Evolutionary conservation across 2,329 filamentous ascomycete genomes (phyloP).

Genomic region (Xylaria digitata): DNA sequence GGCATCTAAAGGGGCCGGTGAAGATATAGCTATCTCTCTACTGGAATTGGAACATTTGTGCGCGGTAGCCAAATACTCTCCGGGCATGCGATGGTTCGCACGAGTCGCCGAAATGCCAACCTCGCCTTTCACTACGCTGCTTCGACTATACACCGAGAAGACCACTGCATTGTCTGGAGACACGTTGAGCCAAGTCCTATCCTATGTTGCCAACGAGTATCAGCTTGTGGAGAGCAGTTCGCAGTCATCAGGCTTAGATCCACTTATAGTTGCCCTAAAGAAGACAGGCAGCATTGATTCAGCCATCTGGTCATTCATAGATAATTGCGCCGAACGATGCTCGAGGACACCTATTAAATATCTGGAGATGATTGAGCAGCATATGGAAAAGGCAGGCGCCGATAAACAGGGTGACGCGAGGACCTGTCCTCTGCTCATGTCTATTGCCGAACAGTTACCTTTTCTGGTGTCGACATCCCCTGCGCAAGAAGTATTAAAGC

Average conservation of each 20-base stretch:
- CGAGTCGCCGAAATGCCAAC: conserved; percentile 72
- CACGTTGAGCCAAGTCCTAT: conserved; percentile 67
- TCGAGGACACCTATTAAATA: conserved; percentile 84
- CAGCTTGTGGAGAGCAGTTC: conserved; percentile 69
- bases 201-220: conserved; percentile 71
- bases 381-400: conserved; percentile 48
- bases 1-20: conserved; percentile 60
- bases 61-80: conserved; percentile 81
- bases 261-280: conserved; percentile 57
- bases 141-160: conserved; percentile 67
- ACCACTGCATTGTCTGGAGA: conserved; percentile 60
- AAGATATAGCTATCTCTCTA: conserved; percentile 66
- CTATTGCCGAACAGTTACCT: conserved; percentile 81
- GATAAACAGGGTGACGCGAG: conserved; percentile 46
- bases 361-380: conserved; percentile 71
- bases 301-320: conserved; percentile 75
- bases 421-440: conserved; percentile 73
- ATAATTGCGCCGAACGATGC: conserved; percentile 83
- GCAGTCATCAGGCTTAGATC: conserved; percentile 57
- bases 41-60: conserved; percentile 86
- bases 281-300: conserved; percentile 47
- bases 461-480: conserved; percentile 68
- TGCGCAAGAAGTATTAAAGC: conserved; percentile 55
- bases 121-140: conserved; percentile 78
- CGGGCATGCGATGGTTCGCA: conserved; percentile 90